Base-by-base conservation (phyloP, 2,329 filamentous ascomycete genomes). In the Talaromyces verruculosus region DNA sequence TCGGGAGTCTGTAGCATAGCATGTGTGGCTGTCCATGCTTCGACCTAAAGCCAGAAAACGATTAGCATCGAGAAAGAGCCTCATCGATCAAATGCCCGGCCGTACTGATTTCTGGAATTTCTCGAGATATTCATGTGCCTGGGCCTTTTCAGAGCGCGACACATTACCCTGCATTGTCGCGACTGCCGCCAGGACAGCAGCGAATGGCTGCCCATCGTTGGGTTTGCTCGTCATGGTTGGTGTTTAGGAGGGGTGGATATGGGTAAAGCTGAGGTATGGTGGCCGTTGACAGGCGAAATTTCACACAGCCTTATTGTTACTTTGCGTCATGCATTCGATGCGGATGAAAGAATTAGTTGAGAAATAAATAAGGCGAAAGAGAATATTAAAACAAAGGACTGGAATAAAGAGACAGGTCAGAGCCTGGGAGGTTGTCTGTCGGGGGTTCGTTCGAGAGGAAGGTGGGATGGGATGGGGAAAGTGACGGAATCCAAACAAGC, bases 81-180 rank as follows among this genome's bases (percentile, higher is more conserved):
- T 37, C 37, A 28, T 60, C 4, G 33, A 35, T 25, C 61, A 19
- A 57, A 64, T 61, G 66, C 65, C 66, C 1, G 60, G 67, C 86
- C 90, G 72, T 80, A 97, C 94, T 79, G 95, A 98, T 87, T 99
- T 99, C 86, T 99, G 95, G 81, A 98, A 99, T 72, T 88, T 89
- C 81, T 96, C 91, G 67, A 99, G 85, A 77, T 90, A 99, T 77
- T 94, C 89, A 76, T 97, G 93, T 67, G 92, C 93, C 79, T 93
- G 90, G 77, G 90, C 89, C 84, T 98, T 98, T 76, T 91, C 88
- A 70, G 90, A 86, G 74, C 90, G 87, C 75, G 94, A 88, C 71
- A 88, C 90, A 80, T 90, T 91, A 77, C 93, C 85, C 75, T 88
- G 89, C 93, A 99, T 97, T 69, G 93, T 95, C 76, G 89, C 87